Percentiles rank a stretch among this genome's conserved stretches.
Evolutionary conservation across 2,329 filamentous ascomycete species (phyloP).

Genomic region (Huntiella abstrusa): DNA sequence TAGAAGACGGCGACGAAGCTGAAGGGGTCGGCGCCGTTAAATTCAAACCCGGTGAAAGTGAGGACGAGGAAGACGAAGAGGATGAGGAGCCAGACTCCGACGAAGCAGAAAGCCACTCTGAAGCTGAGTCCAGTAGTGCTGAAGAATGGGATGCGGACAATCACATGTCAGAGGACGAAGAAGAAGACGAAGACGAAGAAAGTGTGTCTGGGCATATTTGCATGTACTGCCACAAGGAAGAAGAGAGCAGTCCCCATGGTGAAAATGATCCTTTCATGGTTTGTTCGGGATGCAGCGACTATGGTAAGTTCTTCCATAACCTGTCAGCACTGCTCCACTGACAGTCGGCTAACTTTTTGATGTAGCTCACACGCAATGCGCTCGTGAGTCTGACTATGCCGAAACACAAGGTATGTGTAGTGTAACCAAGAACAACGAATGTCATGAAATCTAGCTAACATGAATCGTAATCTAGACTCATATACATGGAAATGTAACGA

Average conservation of each 20-base stretch:
- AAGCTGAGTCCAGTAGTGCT: constrained; percentile 33
- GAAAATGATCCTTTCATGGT: constrained; percentile 47
- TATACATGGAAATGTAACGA: constrained; percentile 30
- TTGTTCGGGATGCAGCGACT: constrained; percentile 62
- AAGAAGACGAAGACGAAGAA: constrained; percentile 37
- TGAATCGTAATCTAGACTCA: background rate
- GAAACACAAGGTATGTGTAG: background rate
- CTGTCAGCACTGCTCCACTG: constrained; percentile 13
- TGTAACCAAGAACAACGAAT: too few species aligned
- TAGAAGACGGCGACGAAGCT: constrained; percentile 9
- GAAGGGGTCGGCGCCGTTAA: constrained; percentile 7
- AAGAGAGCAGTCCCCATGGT: constrained; percentile 59
- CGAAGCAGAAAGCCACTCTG: constrained; percentile 18
- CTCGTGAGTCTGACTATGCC: constrained; percentile 36
- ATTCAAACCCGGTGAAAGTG: constrained; percentile 13
- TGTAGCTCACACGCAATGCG: constrained; percentile 80
- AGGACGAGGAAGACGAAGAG: constrained; percentile 25
- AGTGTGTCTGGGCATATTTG: constrained; percentile 28
- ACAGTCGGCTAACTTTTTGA: background rate
- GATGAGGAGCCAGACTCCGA: constrained; percentile 14
- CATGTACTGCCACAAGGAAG: constrained; percentile 62
- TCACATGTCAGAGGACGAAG: constrained; percentile 33
- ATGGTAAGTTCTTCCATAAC: constrained; percentile 38
- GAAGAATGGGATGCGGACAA: constrained; percentile 41
- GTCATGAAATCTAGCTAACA: too few species aligned